These are phyloP conservation scores for Zelopaecilomyces penicillatus DNA, from an alignment of 2,329 filamentous ascomycete species.

Conservation along the genomic window DNA sequence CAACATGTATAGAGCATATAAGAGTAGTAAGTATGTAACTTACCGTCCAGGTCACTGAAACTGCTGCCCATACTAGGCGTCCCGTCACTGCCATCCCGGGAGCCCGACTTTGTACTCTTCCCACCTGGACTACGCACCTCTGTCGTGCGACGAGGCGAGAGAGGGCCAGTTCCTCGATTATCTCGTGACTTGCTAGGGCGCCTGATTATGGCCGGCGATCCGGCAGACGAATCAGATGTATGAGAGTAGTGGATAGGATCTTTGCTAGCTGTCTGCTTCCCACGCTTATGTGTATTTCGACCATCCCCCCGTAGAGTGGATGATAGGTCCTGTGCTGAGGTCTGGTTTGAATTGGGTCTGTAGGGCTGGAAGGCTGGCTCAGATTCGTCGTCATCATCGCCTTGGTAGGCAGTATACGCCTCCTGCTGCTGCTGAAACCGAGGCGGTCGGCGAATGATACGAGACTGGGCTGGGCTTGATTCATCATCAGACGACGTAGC, in stretches of 20 bases:
- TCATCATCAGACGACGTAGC: constrained; percentile 37
- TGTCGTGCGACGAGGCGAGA: constrained; percentile 51
- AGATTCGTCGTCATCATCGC: constrained; percentile 48
- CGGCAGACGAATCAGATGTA: constrained; percentile 55
- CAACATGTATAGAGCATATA: background rate
- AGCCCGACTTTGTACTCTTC: constrained; percentile 31
- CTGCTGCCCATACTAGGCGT: constrained; percentile 77
- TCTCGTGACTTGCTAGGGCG: constrained; percentile 23
- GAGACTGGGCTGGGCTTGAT: constrained; percentile 47
- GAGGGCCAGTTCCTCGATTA: constrained; percentile 31
- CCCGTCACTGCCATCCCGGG: constrained; percentile 60
- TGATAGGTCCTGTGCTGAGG: constrained; percentile 36
- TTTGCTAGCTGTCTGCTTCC: constrained; percentile 21
- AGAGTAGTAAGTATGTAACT: constrained; percentile 9
- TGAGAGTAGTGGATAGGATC: constrained; percentile 38
- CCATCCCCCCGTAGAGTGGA: constrained; percentile 44
- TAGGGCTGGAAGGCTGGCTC: constrained; percentile 49
- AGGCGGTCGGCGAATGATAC: constrained; percentile 52
- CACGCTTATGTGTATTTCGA: constrained; percentile 23
- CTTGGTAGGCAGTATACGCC: constrained; percentile 26
- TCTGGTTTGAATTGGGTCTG: constrained; percentile 24
- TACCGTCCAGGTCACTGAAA: constrained; percentile 77
- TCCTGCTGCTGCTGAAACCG: constrained; percentile 37
- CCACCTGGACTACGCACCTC: constrained; percentile 48
- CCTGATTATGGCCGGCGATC: constrained; percentile 37